A percentile compares a stretch with the other conserved stretches of the same genome.
Conservation (phyloP, 2,329 filamentous ascomycete genomes). For the Bertia moriformis region DNA sequence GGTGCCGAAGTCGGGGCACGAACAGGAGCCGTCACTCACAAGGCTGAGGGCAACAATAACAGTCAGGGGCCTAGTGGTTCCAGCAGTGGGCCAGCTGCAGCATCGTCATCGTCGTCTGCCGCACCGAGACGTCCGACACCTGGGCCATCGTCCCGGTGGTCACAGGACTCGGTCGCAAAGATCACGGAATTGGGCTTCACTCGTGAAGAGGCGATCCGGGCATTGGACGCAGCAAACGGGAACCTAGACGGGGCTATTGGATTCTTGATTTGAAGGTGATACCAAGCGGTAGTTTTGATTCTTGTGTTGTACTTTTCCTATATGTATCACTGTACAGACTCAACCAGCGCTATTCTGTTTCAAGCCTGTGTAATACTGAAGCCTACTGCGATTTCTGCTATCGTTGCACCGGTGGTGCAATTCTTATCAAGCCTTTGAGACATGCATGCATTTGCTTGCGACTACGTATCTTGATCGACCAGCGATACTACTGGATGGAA, state of each 20-base stretch:
- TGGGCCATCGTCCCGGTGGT: neutral
- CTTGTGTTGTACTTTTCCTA: no score
- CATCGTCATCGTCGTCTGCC: neutral
- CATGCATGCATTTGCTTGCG: no score
- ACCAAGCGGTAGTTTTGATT: no score
- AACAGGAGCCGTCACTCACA: constrained; percentile 55
- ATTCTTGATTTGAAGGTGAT: constrained; percentile 1
- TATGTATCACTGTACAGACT: no score
- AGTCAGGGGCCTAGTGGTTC: no score
- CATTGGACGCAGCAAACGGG: neutral
- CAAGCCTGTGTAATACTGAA: no score
- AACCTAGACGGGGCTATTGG: neutral
- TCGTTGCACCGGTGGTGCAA: no score
- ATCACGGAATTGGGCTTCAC: constrained; percentile 1
- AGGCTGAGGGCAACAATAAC: neutral
- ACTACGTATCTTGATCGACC: no score
- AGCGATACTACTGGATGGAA: no score
- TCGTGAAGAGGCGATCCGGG: neutral
- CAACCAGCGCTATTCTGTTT: no score
- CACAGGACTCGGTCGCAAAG: neutral
- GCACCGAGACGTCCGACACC: neutral
- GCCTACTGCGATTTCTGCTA: no score
- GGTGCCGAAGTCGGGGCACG: constrained; percentile 79
- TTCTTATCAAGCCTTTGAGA: no score
- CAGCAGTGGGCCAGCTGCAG: neutral